Evolutionary conservation across 2,329 filamentous ascomycete species (phyloP).

Genomic region (Xylariaceae sp.): DNA sequence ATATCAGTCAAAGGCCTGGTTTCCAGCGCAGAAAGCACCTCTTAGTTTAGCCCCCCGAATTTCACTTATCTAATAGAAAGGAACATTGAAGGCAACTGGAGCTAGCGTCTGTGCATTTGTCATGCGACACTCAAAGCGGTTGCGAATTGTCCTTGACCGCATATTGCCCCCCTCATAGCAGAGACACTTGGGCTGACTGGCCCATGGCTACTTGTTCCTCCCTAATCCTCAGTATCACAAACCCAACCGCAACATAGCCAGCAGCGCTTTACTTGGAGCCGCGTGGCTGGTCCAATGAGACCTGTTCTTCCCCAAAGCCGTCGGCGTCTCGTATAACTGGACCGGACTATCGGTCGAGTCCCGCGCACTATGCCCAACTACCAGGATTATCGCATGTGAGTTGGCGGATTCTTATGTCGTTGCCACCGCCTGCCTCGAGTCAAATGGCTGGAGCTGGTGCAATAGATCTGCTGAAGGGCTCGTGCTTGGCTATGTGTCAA

Average conservation of each 20-base stretch:
- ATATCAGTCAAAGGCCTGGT: no score
- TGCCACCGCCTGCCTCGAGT: constrained; percentile 5
- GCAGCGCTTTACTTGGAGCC: no score
- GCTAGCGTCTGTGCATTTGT: constrained; percentile 15
- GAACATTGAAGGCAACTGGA: constrained; percentile 14
- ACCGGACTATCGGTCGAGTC: background rate
- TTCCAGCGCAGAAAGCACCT: no score
- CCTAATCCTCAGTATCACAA: no score
- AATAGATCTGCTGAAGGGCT: constrained; percentile 19
- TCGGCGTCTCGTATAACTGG: background rate
- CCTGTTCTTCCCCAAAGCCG: background rate
- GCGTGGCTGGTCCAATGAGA: no score
- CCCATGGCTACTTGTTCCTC: no score
- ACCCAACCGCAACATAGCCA: background rate
- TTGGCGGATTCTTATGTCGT: no score
- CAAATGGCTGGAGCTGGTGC: constrained; percentile 10
- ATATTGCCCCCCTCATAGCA: background rate
- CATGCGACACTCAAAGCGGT: background rate
- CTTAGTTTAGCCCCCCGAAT: no score
- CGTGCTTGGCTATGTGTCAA: constrained; percentile 14
- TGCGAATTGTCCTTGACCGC: background rate
- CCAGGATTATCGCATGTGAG: constrained; percentile 27
- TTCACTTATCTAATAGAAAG: no score
- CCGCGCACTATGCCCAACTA: constrained; percentile 13
- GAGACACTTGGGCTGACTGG: background rate